phyloP scores from a whole-genome alignment of 495 filamentous ascomycete species.

The Oidiodendron maius region DNA sequence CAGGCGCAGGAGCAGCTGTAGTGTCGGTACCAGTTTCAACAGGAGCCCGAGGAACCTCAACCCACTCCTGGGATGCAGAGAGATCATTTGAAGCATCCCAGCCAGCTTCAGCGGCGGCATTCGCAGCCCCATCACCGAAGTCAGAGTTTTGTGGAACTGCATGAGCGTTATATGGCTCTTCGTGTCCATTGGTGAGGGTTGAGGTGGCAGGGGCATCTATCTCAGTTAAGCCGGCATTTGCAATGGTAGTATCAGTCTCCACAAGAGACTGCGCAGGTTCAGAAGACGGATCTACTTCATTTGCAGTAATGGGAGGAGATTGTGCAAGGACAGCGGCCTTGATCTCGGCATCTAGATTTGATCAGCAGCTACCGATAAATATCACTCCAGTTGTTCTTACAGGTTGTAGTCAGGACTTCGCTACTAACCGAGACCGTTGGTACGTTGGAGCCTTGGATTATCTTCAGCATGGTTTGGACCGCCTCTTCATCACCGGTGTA shows the following conservation, averaged over 20 bases:
- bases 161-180: slow-evolving; percentile 32
- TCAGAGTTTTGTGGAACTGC: slow-evolving; percentile 42
- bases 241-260: slow-evolving; percentile 65
- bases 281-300: slow-evolving; percentile 22
- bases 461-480: slow-evolving; percentile 74
- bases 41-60: slow-evolving; percentile 66
- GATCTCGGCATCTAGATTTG: slow-evolving; percentile 55
- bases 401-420: slow-evolving; percentile 62
- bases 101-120: slow-evolving; percentile 59
- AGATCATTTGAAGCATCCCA: slow-evolving; percentile 60
- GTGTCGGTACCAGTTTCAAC: slow-evolving; percentile 67
- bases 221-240: slow-evolving; percentile 73
- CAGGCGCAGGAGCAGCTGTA: slow-evolving; percentile 51
- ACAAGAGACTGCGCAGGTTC: slow-evolving; percentile 30
- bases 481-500: slow-evolving; percentile 82
- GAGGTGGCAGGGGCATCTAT: slow-evolving; percentile 41
- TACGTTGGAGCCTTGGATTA: slow-evolving; percentile 78
- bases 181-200: slow-evolving; percentile 46
- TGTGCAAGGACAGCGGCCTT: slow-evolving; percentile 54
- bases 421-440: slow-evolving; percentile 58
- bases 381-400: slow-evolving; percentile 42
- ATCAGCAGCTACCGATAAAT: slow-evolving; percentile 21
- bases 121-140: slow-evolving; percentile 56
- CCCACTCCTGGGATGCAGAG: slow-evolving; percentile 61
- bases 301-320: slow-evolving; percentile 33